phyloP scores from a whole-genome alignment of 139 green algal genomes.

The Picochlorum sp. region DNA sequence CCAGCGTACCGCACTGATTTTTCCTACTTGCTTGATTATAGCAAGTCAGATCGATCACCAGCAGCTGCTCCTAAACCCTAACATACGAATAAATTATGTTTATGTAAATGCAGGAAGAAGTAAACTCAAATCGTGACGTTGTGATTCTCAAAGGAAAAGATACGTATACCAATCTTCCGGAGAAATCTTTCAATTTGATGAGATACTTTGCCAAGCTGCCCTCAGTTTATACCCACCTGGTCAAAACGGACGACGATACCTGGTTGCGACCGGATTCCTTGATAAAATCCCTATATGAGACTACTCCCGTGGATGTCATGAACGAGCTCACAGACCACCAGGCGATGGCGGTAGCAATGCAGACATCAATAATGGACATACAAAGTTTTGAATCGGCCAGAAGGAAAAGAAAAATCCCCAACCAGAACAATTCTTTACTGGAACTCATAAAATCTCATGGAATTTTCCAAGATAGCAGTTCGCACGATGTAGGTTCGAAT shows the following conservation, averaged over 20 bases:
- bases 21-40: no score
- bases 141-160: slow-evolving; percentile 38
- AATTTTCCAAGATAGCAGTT: no score
- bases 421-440: no score
- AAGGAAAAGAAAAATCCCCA: no score
- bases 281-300: slow-evolving; percentile 10
- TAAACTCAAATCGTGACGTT: slow-evolving; percentile 13
- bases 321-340: background rate
- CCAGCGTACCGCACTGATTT: no score
- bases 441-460: background rate
- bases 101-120: slow-evolving; percentile 23
- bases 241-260: slow-evolving; percentile 53
- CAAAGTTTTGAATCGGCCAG: no score
- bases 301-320: background rate
- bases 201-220: slow-evolving; percentile 15
- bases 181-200: slow-evolving; percentile 43
- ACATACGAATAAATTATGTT: no score
- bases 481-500: background rate
- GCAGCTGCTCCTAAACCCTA: no score
- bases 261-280: slow-evolving; percentile 30
- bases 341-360: background rate
- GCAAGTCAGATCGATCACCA: no score
- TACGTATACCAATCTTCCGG: slow-evolving; percentile 39
- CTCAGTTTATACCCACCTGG: slow-evolving; percentile 38
- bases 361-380: no score